Conservation (phyloP, 169 alveolate genomes). For the Miamiensis avidus region DNA sequence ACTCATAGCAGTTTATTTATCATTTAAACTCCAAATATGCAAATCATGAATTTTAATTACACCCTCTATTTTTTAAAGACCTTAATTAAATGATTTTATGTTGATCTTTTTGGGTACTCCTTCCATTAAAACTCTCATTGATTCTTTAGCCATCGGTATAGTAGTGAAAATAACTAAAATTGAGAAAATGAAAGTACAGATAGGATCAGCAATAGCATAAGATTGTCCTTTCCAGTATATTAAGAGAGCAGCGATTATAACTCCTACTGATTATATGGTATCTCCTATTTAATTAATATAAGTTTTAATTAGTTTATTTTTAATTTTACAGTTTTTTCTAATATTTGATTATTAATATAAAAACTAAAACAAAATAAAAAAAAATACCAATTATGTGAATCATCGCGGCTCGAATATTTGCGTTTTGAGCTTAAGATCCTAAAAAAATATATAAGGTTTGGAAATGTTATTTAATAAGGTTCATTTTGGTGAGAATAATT, state of each 20-base stretch:
- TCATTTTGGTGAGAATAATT: too few species aligned
- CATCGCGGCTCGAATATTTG: constrained; percentile 92
- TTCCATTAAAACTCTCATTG: constrained; percentile 94
- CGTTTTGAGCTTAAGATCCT: constrained; percentile 55
- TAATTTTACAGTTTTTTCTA: background rate
- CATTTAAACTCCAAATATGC: constrained; percentile 95
- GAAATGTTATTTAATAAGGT: too few species aligned
- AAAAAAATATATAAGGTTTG: too few species aligned
- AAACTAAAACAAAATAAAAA: background rate
- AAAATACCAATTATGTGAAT: constrained; percentile 84
- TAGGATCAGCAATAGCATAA: constrained; percentile 90
- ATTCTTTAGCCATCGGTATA: constrained; percentile 89
- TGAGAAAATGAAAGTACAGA: constrained; percentile 93
- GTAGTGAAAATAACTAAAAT: constrained; percentile 93
- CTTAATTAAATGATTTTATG: constrained; percentile 80
- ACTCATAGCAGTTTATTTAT: constrained; percentile 90
- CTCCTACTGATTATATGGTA: constrained; percentile 93
- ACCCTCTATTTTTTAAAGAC: constrained; percentile 76
- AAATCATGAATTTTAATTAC: constrained; percentile 94
- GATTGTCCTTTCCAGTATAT: constrained; percentile 76
- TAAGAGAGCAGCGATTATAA: constrained; percentile 91
- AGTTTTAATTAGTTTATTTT: background rate
- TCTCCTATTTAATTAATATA: constrained; percentile 80
- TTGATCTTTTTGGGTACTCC: constrained; percentile 92
- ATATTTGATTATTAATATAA: too few species aligned